These are phyloP conservation scores for Lupinus albus DNA, from an alignment of 306 rosid species.

Conservation along the genomic window DNA sequence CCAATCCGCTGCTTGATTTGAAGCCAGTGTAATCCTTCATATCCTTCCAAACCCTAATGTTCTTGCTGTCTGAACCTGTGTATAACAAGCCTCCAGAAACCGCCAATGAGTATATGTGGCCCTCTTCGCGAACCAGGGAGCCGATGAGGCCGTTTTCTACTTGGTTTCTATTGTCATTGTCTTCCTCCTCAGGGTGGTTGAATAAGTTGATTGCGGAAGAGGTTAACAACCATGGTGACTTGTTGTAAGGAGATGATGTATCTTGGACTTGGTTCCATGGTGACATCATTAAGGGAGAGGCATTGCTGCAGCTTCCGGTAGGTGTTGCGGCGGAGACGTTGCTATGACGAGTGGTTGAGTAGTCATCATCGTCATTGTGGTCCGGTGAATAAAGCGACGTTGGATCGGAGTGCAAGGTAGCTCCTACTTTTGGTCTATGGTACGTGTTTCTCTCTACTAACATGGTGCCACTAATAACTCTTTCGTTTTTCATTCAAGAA, in stretches of 20 bases:
- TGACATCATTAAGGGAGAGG: slow-evolving; percentile 67
- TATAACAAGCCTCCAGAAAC: slow-evolving; percentile 67
- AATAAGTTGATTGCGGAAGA: slow-evolving; percentile 28
- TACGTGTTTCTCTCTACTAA: slow-evolving; percentile 38
- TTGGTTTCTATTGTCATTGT: background rate
- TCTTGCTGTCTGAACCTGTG: slow-evolving; percentile 90
- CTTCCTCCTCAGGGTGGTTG: background rate
- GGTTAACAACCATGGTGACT: slow-evolving; percentile 71
- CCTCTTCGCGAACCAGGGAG: slow-evolving; percentile 76
- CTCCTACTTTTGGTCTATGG: slow-evolving; percentile 55
- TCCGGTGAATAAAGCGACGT: slow-evolving; percentile 5
- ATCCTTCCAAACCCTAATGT: slow-evolving; percentile 89
- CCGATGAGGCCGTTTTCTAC: slow-evolving; percentile 61
- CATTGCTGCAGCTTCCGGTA: slow-evolving; percentile 37
- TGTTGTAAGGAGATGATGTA: slow-evolving; percentile 55
- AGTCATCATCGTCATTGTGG: background rate
- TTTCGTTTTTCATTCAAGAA: slow-evolving; percentile 54
- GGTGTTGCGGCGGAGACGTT: slow-evolving; percentile 37
- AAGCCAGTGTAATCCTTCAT: slow-evolving; percentile 74
- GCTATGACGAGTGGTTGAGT: slow-evolving; percentile 34
- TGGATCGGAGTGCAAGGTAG: slow-evolving; percentile 59
- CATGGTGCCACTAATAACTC: slow-evolving; percentile 43
- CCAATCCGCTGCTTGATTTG: slow-evolving; percentile 80
- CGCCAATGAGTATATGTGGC: slow-evolving; percentile 81
- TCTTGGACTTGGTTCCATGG: slow-evolving; percentile 55